Conservation (phyloP, 257 asterid species). For the Gentiana macrophylla region DNA sequence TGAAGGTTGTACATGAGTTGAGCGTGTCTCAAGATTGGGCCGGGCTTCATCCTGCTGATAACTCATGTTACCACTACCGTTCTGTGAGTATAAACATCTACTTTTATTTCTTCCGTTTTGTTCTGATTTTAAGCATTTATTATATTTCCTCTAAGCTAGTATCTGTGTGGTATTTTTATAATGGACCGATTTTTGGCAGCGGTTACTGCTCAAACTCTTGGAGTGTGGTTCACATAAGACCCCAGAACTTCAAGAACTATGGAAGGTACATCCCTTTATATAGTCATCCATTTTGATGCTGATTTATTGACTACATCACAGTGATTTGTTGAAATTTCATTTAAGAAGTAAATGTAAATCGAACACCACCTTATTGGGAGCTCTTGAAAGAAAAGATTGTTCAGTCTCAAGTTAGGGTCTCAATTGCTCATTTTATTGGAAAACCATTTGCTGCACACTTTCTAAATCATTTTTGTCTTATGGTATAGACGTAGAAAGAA, state of each 20-base stretch:
- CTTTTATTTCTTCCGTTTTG: background rate
- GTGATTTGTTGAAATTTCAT: too few relatives aligned
- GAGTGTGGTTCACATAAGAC: slow-evolving; percentile 23
- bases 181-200: slow-evolving; percentile 28
- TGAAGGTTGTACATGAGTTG: slow-evolving; percentile 59
- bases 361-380: too few relatives aligned
- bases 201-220: slow-evolving; percentile 52
- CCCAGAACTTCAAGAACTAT: slow-evolving; percentile 37
- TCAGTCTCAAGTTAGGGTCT: too few relatives aligned
- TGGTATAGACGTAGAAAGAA: too few relatives aligned
- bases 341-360: too few relatives aligned
- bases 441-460: too few relatives aligned
- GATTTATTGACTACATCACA: too few relatives aligned
- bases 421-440: too few relatives aligned
- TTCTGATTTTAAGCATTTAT: background rate
- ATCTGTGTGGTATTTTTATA: slow-evolving; percentile 7
- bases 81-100: slow-evolving; percentile 37
- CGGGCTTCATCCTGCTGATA: slow-evolving; percentile 84
- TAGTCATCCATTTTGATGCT: background rate
- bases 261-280: slow-evolving; percentile 43
- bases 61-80: slow-evolving; percentile 93
- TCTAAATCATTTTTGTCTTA: too few relatives aligned
- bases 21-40: slow-evolving; percentile 65
- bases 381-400: too few relatives aligned
- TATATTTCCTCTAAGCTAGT: background rate